Conservation (phyloP, 495 filamentous ascomycete genomes). For the Penicillium canariense region DNA sequence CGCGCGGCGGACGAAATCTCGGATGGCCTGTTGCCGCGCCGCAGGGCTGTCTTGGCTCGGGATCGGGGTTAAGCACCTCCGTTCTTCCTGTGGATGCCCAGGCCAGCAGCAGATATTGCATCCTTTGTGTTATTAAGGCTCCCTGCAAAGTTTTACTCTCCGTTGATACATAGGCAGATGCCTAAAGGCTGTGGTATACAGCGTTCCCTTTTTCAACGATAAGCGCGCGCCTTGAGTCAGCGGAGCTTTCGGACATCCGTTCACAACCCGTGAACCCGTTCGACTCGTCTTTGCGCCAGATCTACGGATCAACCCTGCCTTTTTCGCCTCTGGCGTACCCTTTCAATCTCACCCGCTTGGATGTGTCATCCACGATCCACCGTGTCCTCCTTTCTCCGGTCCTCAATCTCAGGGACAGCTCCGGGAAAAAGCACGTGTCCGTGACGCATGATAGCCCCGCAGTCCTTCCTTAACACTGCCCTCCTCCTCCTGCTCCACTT, state of each 20-base stretch:
- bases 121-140: too few relatives aligned
- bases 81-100: not conserved
- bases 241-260: not conserved
- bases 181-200: not conserved
- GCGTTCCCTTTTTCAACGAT: not conserved
- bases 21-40: not conserved
- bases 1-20: slow-evolving; percentile 10
- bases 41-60: slow-evolving; percentile 1
- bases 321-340: not conserved
- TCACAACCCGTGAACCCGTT: not conserved
- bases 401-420: slow-evolving; percentile 14
- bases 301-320: not conserved
- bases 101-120: slow-evolving; percentile 14
- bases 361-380: slow-evolving; percentile 23
- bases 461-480: slow-evolving; percentile 20
- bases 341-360: not conserved
- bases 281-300: not conserved
- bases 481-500: slow-evolving; percentile 18
- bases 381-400: not conserved
- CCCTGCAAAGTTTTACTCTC: too few relatives aligned
- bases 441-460: slow-evolving; percentile 20
- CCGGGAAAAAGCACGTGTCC: slow-evolving; percentile 11
- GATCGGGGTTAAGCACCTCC: slow-evolving; percentile 16
- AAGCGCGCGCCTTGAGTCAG: slow-evolving; percentile 5
- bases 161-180: not conserved